phyloP scores from a whole-genome alignment of 345 rosid species.

The Populus pruinosa region DNA sequence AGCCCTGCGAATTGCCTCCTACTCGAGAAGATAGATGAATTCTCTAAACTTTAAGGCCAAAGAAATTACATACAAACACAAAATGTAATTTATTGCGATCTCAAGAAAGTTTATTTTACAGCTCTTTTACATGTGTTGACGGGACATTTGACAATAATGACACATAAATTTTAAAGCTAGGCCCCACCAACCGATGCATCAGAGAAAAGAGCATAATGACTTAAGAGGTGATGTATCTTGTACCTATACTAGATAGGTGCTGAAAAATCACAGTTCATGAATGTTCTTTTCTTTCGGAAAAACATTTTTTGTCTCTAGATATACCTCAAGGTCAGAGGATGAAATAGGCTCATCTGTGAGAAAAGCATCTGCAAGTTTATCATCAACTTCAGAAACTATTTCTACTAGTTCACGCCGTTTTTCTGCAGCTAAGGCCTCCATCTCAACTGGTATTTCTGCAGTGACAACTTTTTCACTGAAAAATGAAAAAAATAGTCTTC shows the following conservation, averaged over 20 bases:
- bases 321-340: constrained; percentile 76
- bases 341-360: constrained; percentile 84
- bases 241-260: background rate
- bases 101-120: background rate
- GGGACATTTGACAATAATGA: background rate
- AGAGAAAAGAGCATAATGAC: background rate
- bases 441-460: constrained; percentile 71
- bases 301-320: background rate
- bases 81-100: background rate
- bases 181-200: background rate
- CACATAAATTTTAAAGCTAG: background rate
- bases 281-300: background rate
- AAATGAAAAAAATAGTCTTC: constrained; percentile 9
- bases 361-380: constrained; percentile 82
- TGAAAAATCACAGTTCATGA: background rate
- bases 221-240: background rate
- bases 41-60: constrained; percentile 1
- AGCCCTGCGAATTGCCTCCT: constrained; percentile 96
- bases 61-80: background rate
- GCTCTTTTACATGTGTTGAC: background rate
- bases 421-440: constrained; percentile 70
- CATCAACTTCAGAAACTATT: constrained; percentile 93
- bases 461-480: constrained; percentile 78
- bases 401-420: constrained; percentile 88
- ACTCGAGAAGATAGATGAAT: constrained; percentile 18